Base-by-base conservation (phyloP, 2,329 filamentous ascomycete genomes). In the Aureobasidium sp. region DNA sequence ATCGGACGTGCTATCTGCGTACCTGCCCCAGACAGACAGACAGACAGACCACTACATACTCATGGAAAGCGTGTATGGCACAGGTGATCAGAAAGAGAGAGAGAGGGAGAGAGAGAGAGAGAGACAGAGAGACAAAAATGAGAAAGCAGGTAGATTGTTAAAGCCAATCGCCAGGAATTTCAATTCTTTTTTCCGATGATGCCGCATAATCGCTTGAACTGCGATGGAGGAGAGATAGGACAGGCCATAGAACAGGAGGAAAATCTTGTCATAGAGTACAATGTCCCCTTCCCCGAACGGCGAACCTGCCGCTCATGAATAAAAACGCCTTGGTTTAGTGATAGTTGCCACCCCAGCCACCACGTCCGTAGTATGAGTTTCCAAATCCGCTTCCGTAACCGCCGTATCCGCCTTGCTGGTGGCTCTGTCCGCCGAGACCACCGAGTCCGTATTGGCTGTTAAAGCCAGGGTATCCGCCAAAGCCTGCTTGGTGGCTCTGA, bases 401-500 rank as follows among this genome's bases (percentile, higher is more conserved):
- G 56, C 72, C 70, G 65, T 74, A 72, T 30, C 62, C 61, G 34
- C 70, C 68, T 57, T 73, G 72, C 56, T 71, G 71, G 24, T 66
- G 70, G 56, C 67, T 70, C 58, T 76, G 73, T 38, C 66, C 68
- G 39, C 75, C 75, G 41, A 77, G 70, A 42, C 75, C 76, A 53
- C 75, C 75, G 34, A 79, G 71, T 29, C 52, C 76, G 54, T 67
- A 79, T 61, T 79, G 77, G 29, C 69, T 68, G 30, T 68, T 64
- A 65, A 74, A 77, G 54, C 71, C 68, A 25, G 77, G 76, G 58
- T 82, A 83, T 39, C 72, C 74, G 29, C 65, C 76, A 59, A 80
- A 81, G 40, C 72, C 74, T 63, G 78, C 77, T 63, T 82, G 79
- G 47, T 79, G 76, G 25, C 71, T 74, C 64, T 79, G 77, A 48